Conservation (phyloP, 768 basidiomycete species). For the Panellus pusillus region DNA sequence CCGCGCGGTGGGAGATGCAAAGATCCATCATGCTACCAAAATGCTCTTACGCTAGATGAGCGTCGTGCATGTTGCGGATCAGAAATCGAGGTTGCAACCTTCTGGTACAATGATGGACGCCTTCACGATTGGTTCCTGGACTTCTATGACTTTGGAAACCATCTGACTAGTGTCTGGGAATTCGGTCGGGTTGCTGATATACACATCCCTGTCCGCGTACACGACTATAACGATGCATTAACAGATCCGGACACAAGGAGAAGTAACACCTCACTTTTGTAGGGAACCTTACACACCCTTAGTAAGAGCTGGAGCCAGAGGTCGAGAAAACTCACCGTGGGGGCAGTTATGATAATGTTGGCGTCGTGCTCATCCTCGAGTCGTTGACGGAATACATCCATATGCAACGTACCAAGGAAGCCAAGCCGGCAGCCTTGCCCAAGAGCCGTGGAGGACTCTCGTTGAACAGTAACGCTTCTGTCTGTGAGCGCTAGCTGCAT, state of each 20-base stretch:
- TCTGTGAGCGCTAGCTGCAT: conserved; percentile 79
- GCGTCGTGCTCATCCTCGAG: conserved; percentile 97
- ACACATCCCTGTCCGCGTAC: conserved; percentile 60
- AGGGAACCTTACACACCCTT: conserved; percentile 39
- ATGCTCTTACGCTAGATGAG: conserved; percentile 55
- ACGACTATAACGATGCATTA: conserved; percentile 51
- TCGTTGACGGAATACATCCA: conserved; percentile 95
- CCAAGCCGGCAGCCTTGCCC: conserved; percentile 95
- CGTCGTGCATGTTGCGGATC: background rate
- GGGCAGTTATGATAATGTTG: conserved; percentile 92
- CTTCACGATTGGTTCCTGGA: conserved; percentile 92
- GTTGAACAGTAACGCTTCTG: conserved; percentile 84
- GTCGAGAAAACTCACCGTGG: conserved; percentile 62
- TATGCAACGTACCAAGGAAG: conserved; percentile 93
- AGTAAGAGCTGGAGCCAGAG: background rate
- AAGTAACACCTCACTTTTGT: conserved; percentile 2
- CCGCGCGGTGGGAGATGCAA: conserved; percentile 82
- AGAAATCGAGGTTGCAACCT: conserved; percentile 44
- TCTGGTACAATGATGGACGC: conserved; percentile 95
- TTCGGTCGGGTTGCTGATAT: conserved; percentile 91
- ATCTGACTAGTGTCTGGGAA: conserved; percentile 84
- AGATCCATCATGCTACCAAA: conserved; percentile 97
- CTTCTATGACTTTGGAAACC: conserved; percentile 59
- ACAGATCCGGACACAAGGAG: background rate
- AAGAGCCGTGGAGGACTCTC: conserved; percentile 91